Evolutionary conservation across 2,329 filamentous ascomycete species (phyloP).

Genomic region (Parascedosporium putredinis): DNA sequence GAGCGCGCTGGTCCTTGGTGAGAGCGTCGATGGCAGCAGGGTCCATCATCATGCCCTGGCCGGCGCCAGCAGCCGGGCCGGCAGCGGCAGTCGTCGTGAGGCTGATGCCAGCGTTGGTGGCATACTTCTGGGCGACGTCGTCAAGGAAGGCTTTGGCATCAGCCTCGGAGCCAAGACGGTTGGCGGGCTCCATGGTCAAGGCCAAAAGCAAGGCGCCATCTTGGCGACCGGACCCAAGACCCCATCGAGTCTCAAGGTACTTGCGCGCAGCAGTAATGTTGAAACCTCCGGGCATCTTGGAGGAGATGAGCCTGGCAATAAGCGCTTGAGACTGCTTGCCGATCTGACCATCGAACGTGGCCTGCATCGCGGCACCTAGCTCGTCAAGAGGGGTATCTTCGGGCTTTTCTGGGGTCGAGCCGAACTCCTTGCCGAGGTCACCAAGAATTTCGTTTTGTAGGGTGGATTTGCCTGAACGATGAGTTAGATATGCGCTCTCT

Average conservation of each 20-base stretch:
- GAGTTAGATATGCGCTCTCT: background rate
- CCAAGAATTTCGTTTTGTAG: constrained; percentile 98
- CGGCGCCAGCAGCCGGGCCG: constrained; percentile 58
- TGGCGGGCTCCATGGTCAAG: constrained; percentile 83
- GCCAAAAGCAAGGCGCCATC: constrained; percentile 82
- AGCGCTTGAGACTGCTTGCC: constrained; percentile 93
- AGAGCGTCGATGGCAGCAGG: constrained; percentile 92
- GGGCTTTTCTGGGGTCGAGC: constrained; percentile 94
- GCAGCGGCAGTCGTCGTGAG: constrained; percentile 67
- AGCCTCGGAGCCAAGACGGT: constrained; percentile 77
- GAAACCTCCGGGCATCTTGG: constrained; percentile 99
- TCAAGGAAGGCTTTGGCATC: constrained; percentile 93
- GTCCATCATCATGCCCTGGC: constrained; percentile 98
- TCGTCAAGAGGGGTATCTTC: constrained; percentile 96
- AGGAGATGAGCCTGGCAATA: constrained; percentile 88
- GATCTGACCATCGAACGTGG: constrained; percentile 96
- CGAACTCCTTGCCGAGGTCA: constrained; percentile 96
- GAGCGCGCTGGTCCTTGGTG: constrained; percentile 87
- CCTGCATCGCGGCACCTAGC: constrained; percentile 88
- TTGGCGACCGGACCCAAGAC: constrained; percentile 74
- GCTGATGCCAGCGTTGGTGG: constrained; percentile 69
- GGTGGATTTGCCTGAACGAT: constrained; percentile 74
- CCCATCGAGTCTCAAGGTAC: constrained; percentile 91
- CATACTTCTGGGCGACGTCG: constrained; percentile 81
- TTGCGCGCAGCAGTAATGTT: constrained; percentile 95